Percentiles rank a stretch among this genome's conserved stretches.
Conservation (phyloP, 352 stramenopile species). For the Globisporangium okanoganense region DNA sequence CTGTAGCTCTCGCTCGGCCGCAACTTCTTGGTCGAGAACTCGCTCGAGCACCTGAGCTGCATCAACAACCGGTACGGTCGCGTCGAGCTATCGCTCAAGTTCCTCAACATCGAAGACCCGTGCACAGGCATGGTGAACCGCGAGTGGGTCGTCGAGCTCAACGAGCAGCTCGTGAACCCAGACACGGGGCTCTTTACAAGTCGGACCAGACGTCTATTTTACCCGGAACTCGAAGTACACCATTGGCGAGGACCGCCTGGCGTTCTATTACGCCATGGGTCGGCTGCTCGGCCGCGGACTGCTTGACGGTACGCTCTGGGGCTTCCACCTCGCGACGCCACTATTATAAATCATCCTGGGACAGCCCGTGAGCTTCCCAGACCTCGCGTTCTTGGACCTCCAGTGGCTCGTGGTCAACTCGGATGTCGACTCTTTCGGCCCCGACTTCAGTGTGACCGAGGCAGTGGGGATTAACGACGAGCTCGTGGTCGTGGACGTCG, state of each 20-base stretch:
- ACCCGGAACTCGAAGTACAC: too few species aligned
- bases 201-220: too few species aligned
- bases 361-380: slow-evolving; percentile 38
- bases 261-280: too few species aligned
- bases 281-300: too few species aligned
- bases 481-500: slow-evolving; percentile 27
- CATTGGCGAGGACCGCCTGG: too few species aligned
- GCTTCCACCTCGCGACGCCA: neutral
- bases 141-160: too few species aligned
- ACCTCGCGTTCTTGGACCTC: slow-evolving; percentile 67
- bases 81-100: too few species aligned
- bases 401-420: slow-evolving; percentile 18
- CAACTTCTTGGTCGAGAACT: neutral
- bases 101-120: too few species aligned
- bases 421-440: slow-evolving; percentile 16
- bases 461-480: neutral
- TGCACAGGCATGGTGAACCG: too few species aligned
- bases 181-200: too few species aligned
- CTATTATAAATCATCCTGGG: neutral
- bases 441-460: slow-evolving; percentile 21
- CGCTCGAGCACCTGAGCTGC: neutral
- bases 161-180: too few species aligned
- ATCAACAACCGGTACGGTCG: neutral
- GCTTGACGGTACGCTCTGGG: too few species aligned
- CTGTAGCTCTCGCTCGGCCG: neutral